Percentiles rank a stretch among this genome's conserved stretches.
These are phyloP conservation scores for Penicillium robsamsonii DNA, from an alignment of 495 filamentous ascomycete species.

Conservation along the genomic window DNA sequence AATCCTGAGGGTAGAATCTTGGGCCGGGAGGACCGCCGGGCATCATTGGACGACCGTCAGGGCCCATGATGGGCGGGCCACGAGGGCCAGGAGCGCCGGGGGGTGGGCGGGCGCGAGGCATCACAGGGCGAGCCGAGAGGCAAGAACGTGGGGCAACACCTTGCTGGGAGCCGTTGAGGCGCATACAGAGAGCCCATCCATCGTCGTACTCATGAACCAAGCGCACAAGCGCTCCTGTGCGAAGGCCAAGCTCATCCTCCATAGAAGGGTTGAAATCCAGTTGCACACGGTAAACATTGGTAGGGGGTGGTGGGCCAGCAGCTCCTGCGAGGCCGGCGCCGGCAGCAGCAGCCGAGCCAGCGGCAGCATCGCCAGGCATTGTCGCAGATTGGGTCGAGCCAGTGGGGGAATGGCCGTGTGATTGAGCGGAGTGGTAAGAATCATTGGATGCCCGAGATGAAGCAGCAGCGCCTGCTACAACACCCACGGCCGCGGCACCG, in stretches of 20 bases:
- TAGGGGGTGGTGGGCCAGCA: constrained; percentile 38
- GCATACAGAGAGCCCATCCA: constrained; percentile 94
- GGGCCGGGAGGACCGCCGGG: constrained; percentile 24
- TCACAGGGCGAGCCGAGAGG: constrained; percentile 86
- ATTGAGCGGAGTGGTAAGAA: constrained; percentile 27
- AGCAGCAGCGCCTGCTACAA: constrained; percentile 31
- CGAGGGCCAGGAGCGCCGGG: constrained; percentile 47
- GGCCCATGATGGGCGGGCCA: constrained; percentile 50
- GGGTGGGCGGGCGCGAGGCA: constrained; percentile 68
- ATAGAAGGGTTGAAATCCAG: constrained; percentile 92
- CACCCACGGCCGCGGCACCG: constrained; percentile 41
- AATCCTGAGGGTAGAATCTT: constrained; percentile 42
- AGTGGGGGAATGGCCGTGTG: constrained; percentile 16
- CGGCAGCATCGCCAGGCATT: constrained; percentile 22
- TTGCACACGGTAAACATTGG: constrained; percentile 83
- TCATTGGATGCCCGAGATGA: constrained; percentile 37
- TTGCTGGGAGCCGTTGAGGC: constrained; percentile 84
- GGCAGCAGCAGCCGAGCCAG: constrained; percentile 34
- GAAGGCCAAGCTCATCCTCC: constrained; percentile 83
- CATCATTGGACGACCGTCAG: constrained; percentile 47
- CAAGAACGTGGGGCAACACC: constrained; percentile 93
- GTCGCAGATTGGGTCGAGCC: constrained; percentile 8
- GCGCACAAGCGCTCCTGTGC: constrained; percentile 76
- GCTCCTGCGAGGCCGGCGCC: constrained; percentile 29
- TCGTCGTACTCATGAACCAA: constrained; percentile 97